Percentiles rank a stretch among this genome's conserved stretches.
Evolutionary conservation across 2,329 filamentous ascomycete species (phyloP).

Genomic region (Intubia oerlemansii): DNA sequence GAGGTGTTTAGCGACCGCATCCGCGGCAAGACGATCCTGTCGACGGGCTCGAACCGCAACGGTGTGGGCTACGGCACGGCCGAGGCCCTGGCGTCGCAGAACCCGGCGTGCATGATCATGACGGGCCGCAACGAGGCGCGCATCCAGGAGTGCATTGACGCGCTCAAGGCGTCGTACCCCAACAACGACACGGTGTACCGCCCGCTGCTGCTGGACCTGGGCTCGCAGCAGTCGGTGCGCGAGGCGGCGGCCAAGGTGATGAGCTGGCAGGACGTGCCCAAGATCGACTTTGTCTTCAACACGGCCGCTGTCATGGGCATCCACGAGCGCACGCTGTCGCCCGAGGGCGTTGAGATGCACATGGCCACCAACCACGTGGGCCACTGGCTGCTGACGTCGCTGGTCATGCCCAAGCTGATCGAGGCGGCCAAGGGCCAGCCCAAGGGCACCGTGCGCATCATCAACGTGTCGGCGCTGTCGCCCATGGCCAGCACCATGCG

Average conservation of each 20-base stretch:
- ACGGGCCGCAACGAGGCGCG: conserved; percentile 6
- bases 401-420: conserved; percentile 21
- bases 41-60: conserved; percentile 15
- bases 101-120: conserved; percentile 3
- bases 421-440: conserved; percentile 9
- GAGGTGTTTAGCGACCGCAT: conserved; percentile 14
- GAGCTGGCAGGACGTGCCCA: conserved; percentile 12
- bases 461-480: too few relatives aligned
- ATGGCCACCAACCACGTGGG: conserved; percentile 26
- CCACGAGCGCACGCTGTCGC: too few relatives aligned
- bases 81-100: conserved; percentile 12
- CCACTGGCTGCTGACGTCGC: conserved; percentile 25
- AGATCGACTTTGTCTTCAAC: conserved; percentile 18
- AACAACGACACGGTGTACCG: conserved; percentile 12
- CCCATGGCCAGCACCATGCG: conserved; percentile 14
- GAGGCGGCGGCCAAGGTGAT: conserved; percentile 14
- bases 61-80: conserved; percentile 13
- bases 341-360: too few relatives aligned
- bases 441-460: conserved; percentile 14
- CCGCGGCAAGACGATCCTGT: conserved; percentile 15
- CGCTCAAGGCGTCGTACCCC: conserved; percentile 7
- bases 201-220: conserved; percentile 17
- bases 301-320: conserved; percentile 23
- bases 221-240: conserved; percentile 15
- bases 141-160: conserved; percentile 14